Percentiles rank a stretch among this genome's conserved stretches.
Conservation (phyloP, 441 rosid genomes). For the Jatropha multifida region DNA sequence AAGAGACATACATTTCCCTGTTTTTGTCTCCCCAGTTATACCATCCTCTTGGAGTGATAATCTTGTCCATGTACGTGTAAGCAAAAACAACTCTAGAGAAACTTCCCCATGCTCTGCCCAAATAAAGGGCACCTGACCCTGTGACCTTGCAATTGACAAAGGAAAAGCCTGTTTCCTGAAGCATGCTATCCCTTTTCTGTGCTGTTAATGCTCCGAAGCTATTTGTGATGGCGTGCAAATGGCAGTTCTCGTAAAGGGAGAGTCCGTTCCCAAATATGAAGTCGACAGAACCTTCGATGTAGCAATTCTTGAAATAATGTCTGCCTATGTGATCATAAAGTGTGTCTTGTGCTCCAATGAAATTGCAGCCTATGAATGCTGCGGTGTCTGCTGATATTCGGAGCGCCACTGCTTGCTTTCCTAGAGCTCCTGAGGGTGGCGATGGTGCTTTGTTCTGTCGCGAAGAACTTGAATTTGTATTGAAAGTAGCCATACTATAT, state of each 20-base stretch:
- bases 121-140: conserved; percentile 50
- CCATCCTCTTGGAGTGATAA: conserved; percentile 54
- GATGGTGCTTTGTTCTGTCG: conserved; percentile 47
- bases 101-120: conserved; percentile 71
- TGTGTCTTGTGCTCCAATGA: conserved; percentile 49
- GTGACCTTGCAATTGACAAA: conserved; percentile 60
- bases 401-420: conserved; percentile 55
- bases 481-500: not conserved
- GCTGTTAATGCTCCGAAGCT: conserved; percentile 56
- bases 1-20: conserved; percentile 37
- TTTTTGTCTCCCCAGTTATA: conserved; percentile 58
- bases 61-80: conserved; percentile 54
- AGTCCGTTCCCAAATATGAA: conserved; percentile 56
- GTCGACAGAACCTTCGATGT: conserved; percentile 55
- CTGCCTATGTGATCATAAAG: conserved; percentile 51
- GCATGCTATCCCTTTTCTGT: conserved; percentile 49
- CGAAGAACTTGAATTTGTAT: not conserved
- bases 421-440: conserved; percentile 47
- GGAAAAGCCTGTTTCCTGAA: conserved; percentile 59
- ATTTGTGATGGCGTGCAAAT: conserved; percentile 45
- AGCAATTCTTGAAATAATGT: conserved; percentile 50
- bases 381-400: conserved; percentile 57
- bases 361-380: conserved; percentile 44
- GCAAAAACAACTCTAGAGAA: conserved; percentile 59
- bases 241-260: conserved; percentile 41